phyloP scores from a whole-genome alignment of 768 basidiomycete genomes.

The Tylopilus vinaceipallidus region DNA sequence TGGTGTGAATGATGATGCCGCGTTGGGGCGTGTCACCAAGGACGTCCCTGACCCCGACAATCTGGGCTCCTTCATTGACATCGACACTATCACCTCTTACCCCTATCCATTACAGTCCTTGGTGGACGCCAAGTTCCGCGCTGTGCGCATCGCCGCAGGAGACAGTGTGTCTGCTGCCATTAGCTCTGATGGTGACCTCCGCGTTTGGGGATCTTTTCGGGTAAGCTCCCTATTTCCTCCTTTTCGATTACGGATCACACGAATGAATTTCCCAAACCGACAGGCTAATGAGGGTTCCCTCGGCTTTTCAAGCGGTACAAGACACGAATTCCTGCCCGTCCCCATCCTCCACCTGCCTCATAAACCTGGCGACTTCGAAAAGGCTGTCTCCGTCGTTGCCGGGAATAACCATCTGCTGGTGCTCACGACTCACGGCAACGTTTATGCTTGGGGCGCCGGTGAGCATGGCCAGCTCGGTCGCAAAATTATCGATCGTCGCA shows the following conservation, averaged over 20 bases:
- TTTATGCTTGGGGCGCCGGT: constrained; percentile 89
- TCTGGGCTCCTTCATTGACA: constrained; percentile 54
- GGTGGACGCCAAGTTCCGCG: constrained; percentile 77
- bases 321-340: constrained; percentile 65
- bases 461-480: constrained; percentile 91
- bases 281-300: constrained; percentile 78
- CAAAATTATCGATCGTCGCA: constrained; percentile 82
- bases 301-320: constrained; percentile 71
- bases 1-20: constrained; percentile 86
- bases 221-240: constrained; percentile 44
- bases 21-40: constrained; percentile 76
- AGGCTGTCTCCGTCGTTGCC: constrained; percentile 70
- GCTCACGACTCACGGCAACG: constrained; percentile 81
- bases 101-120: constrained; percentile 70
- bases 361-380: constrained; percentile 65
- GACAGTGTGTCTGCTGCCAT: constrained; percentile 89
- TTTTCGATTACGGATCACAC: not conserved
- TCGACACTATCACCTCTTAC: constrained; percentile 48
- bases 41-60: constrained; percentile 58
- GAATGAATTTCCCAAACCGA: constrained; percentile 10
- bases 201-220: constrained; percentile 89
- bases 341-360: constrained; percentile 57
- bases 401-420: constrained; percentile 91
- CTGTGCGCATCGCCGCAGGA: constrained; percentile 79
- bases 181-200: constrained; percentile 72